Evolutionary conservation across 208 protist genomes (phyloP).

Genomic region (Polymyxa betae): DNA sequence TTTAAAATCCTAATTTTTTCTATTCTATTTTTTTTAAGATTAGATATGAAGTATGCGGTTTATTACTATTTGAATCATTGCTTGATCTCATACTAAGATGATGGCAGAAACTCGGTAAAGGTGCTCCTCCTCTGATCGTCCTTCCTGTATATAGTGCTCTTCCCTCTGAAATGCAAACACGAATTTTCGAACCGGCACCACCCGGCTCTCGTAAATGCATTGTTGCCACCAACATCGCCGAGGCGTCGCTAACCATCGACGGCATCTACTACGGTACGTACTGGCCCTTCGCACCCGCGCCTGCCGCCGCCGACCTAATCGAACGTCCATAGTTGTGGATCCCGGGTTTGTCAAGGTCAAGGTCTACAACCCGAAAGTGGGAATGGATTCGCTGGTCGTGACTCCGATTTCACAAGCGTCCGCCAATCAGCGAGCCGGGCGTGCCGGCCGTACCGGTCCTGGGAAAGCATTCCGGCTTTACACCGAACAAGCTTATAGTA

Average conservation of each 20-base stretch:
- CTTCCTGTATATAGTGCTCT: constrained; percentile 96
- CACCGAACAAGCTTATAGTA: constrained; percentile 86
- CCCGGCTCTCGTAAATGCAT: constrained; percentile 76
- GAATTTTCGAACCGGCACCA: constrained; percentile 94
- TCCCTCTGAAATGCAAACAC: constrained; percentile 89
- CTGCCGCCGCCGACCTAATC: too few relatives aligned
- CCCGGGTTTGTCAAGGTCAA: constrained; percentile 63
- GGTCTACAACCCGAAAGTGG: constrained; percentile 89
- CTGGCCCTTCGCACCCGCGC: too few relatives aligned
- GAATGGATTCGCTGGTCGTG: constrained; percentile 93
- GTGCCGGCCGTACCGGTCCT: constrained; percentile 79
- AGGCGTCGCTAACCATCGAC: constrained; percentile 99
- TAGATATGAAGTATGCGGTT: too few relatives aligned
- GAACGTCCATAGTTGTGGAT: too few relatives aligned
- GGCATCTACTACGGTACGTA: constrained; percentile 80
- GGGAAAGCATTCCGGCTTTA: constrained; percentile 95
- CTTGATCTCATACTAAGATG: too few relatives aligned
- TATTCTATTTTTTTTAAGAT: too few relatives aligned
- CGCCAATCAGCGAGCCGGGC: constrained; percentile 89
- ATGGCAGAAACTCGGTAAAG: constrained; percentile 9
- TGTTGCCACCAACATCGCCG: constrained; percentile 99
- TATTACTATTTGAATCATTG: too few relatives aligned
- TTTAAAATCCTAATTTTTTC: too few relatives aligned
- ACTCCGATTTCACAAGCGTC: constrained; percentile 92
- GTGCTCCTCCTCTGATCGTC: constrained; percentile 74